These are phyloP conservation scores for Suhomyces taliae DNA, from an alignment of 1,139 yeast genomes.

Conservation along the genomic window DNA sequence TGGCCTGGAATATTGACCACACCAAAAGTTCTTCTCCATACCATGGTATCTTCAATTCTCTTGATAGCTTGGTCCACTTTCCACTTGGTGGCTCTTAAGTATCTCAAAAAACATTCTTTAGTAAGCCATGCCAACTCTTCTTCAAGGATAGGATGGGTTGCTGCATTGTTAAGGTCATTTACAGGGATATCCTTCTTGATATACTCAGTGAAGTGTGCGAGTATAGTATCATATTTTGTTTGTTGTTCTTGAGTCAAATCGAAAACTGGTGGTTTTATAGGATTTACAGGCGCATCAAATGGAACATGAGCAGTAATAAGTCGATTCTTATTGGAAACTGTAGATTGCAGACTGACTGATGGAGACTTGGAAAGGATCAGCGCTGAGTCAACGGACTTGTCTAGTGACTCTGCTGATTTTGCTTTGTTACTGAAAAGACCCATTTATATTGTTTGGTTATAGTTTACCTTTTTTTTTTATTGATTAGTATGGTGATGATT, in stretches of 20 bases:
- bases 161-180: slow-evolving; percentile 32
- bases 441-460: neutral
- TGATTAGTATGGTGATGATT: too few relatives aligned
- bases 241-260: slow-evolving; percentile 49
- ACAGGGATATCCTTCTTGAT: slow-evolving; percentile 21
- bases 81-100: slow-evolving; percentile 92
- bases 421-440: slow-evolving; percentile 7
- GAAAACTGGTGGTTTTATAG: slow-evolving; percentile 31
- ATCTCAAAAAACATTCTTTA: slow-evolving; percentile 82
- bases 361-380: slow-evolving; percentile 9
- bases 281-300: slow-evolving; percentile 41
- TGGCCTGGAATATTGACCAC: slow-evolving; percentile 56
- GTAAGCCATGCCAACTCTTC: slow-evolving; percentile 89
- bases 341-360: slow-evolving; percentile 6
- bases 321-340: slow-evolving; percentile 8
- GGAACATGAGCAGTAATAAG: slow-evolving; percentile 40
- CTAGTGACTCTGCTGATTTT: slow-evolving; percentile 3
- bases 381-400: slow-evolving; percentile 4
- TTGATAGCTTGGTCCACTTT: slow-evolving; percentile 64
- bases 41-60: slow-evolving; percentile 71
- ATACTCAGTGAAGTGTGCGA: slow-evolving; percentile 54
- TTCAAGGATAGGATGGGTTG: slow-evolving; percentile 36
- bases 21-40: slow-evolving; percentile 94
- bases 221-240: slow-evolving; percentile 56
- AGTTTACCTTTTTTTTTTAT: neutral